Conservation (phyloP, 495 filamentous ascomycete genomes). For the Entonaema liquescens region DNA sequence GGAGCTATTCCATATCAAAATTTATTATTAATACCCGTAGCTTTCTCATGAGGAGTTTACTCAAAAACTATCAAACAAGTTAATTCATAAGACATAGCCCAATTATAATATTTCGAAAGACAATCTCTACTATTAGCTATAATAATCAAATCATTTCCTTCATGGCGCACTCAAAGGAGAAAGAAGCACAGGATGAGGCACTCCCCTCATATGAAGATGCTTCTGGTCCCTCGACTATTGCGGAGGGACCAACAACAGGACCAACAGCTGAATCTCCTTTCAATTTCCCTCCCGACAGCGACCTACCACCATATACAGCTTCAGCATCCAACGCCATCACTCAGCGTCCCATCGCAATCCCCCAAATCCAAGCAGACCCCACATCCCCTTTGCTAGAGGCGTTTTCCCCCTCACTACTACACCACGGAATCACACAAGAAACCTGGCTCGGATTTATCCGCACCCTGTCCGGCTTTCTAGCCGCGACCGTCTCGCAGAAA, state of each 20-base stretch:
- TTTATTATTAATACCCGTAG: background rate
- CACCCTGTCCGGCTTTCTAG: conserved; percentile 48
- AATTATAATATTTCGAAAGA: background rate
- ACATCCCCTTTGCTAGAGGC: conserved; percentile 42
- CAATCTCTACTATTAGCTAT: background rate
- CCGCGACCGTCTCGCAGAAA: conserved; percentile 45
- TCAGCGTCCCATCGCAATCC: conserved; percentile 43
- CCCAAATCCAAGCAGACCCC: conserved; percentile 36
- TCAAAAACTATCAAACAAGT: background rate
- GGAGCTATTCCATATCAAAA: background rate
- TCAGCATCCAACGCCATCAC: background rate
- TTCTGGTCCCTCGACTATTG: conserved; percentile 9
- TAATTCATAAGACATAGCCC: background rate
- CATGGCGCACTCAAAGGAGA: conserved; percentile 22
- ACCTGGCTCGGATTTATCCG: conserved; percentile 42
- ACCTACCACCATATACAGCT: conserved; percentile 19
- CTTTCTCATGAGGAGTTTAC: background rate
- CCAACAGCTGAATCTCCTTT: conserved; percentile 43
- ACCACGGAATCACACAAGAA: conserved; percentile 38
- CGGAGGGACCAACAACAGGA: background rate
- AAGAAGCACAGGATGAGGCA: conserved; percentile 27
- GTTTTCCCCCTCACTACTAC: conserved; percentile 35
- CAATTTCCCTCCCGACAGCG: conserved; percentile 42
- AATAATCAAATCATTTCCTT: background rate
- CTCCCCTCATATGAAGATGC: conserved; percentile 27